Evolutionary conservation across 176 grass and related monocot species (phyloP), one percentile per base, ranked within the genome.

Genomic region (Triticum turgidum): DNA sequence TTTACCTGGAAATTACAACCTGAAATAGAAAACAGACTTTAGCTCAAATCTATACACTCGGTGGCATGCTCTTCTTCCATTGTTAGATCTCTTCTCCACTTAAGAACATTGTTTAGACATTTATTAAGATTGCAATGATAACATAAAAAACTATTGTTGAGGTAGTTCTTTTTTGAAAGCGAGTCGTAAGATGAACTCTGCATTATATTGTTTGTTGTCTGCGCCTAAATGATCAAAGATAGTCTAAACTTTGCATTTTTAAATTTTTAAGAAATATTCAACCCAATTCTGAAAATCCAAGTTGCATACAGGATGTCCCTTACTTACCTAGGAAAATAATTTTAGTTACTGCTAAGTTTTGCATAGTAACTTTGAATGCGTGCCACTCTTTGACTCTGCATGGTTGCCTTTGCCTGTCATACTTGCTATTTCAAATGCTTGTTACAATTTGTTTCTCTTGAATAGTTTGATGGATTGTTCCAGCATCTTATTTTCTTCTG

Each of bases 141-240:
- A 73, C 81, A 58, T n/a, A 11, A 11, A 71, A 70, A 68, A 77
- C 24, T 81, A 81, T 32, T 78, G 74, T 44, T 75, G 61, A 59
- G 65, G 67, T 3, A 37, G 13, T 68, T 76, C n/a, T 69, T 21
- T 82, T 38, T 24, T 24, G 12, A 27, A 76, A 35, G 3, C 18
- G 34, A 82, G 10, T 51, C 15, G 9, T 61, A 76, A 51, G 71
- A 22, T 65, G 39, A 84, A 58, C 30, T 84, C n/a, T 61, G 45
- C 70, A 62, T 84, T 72, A 49, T 18, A 52, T 52, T 41, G 1
- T 65, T 42, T 32, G 56, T 29, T 84, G 1, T 45, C 25, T 84
- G 10, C 3, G 6, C 9, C 21, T 10, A 84, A 29, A 83, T 62
- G 35, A 65, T 84, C 58, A 18, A 47, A 65, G 77, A 61, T 64